Evolutionary conservation across 1,284 basidiomycete genomes (phyloP), one percentile per base, ranked within the genome.

Genomic region (Trametes polyzona): DNA sequence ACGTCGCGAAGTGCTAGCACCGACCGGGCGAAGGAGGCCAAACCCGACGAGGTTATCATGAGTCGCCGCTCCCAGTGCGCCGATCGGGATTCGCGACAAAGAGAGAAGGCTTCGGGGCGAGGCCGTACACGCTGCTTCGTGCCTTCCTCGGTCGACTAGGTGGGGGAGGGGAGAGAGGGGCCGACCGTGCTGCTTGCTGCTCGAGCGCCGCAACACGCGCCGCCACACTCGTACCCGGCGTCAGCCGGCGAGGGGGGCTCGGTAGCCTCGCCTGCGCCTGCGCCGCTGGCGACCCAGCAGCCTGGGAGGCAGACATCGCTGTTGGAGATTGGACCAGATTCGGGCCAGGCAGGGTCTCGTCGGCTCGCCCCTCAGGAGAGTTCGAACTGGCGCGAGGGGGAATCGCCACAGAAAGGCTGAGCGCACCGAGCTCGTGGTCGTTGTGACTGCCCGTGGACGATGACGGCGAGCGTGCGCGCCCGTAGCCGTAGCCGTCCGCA

Each of bases 81-180:
- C 73, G 71, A 64, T 87, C 84, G 19, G 85, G 84, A 71, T 87
- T 87, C 35, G 83, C 83, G 47, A 88, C 75, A 63, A 81, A 87
- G 17, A 87, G 74, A 58, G 79, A 80, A 12, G 79, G 73, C 60
- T 79, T 76, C 33, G 82, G 83, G 30, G 78, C 82, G 33, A 87
- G 74, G 14, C 83, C 83, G 67, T 86, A 86, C 51, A 55, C 71
- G 69, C 62, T 70, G 65, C 61, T 64, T 54, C 63, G 67, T 29
- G 60, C 70, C 46, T 75, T 74, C 59, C 75, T 76, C 33, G 70
- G 66, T 24, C 68, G 71, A 5, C 64, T 56, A 5, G 72, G 69
- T 33, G 67, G 58, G 8, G 60, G 48, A 3, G 58, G 32, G 7
- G 37, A 17, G n/a, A 26, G 36, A 7, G 56, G 50, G 21, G 57